Evolutionary conservation across 2,329 filamentous ascomycete species (phyloP).

Genomic region (Metarhizium guizhouense): DNA sequence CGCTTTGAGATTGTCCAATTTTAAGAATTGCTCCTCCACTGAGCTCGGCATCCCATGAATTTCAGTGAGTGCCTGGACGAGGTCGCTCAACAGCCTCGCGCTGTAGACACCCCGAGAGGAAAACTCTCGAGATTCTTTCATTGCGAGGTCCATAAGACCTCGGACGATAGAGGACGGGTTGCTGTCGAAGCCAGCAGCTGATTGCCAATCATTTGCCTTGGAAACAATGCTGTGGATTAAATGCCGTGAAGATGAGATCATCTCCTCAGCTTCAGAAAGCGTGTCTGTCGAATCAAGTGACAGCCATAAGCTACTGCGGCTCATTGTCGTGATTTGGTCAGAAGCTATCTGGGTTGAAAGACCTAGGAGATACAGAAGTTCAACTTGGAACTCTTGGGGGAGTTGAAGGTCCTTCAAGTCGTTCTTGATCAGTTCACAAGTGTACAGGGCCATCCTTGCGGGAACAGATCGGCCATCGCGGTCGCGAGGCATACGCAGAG

Average conservation of each 20-base stretch:
- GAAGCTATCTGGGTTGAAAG: slow-evolving; percentile 41
- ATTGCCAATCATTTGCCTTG: slow-evolving; percentile 28
- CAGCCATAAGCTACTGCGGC: slow-evolving; percentile 37
- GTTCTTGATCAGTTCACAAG: slow-evolving; percentile 44
- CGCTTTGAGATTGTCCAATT: slow-evolving; percentile 37
- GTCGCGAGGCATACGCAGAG: slow-evolving; percentile 43
- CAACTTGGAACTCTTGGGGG: slow-evolving; percentile 32
- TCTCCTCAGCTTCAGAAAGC: slow-evolving; percentile 30
- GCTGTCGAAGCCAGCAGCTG: slow-evolving; percentile 16
- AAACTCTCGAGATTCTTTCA: slow-evolving; percentile 31
- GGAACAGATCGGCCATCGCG: slow-evolving; percentile 61
- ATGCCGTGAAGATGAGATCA: slow-evolving; percentile 31
- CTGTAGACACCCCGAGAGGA: slow-evolving; percentile 41
- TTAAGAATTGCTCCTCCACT: slow-evolving; percentile 38
- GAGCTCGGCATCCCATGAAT: slow-evolving; percentile 34
- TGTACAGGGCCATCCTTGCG: slow-evolving; percentile 67
- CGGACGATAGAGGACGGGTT: slow-evolving; percentile 28
- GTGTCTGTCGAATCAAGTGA: slow-evolving; percentile 26
- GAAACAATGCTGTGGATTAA: slow-evolving; percentile 25
- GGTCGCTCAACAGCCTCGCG: slow-evolving; percentile 39
- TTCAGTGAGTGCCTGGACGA: slow-evolving; percentile 39
- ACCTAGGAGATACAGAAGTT: slow-evolving; percentile 42
- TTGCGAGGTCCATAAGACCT: slow-evolving; percentile 33
- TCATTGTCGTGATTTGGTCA: slow-evolving; percentile 42
- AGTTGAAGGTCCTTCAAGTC: slow-evolving; percentile 30